Base-by-base conservation (phyloP, 1,284 basidiomycete species). In the Thecaphora frezii region DNA sequence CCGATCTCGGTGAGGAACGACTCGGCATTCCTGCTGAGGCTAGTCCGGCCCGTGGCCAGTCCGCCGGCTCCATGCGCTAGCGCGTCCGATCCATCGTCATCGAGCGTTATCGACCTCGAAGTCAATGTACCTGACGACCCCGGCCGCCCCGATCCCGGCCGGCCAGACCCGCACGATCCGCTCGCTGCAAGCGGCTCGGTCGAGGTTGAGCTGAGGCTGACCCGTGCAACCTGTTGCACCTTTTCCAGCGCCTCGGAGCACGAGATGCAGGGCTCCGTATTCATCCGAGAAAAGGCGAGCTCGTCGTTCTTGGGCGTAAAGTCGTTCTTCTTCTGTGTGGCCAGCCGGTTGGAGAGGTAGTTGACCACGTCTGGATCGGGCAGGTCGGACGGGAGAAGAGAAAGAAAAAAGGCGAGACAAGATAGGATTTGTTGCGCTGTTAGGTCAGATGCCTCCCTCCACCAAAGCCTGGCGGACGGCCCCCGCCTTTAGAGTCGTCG, bases 301-400 rank as follows among this genome's bases (percentile, higher is more conserved):
- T 98, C 94, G 56, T 78, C 76, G 56, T 77, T 93, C 50, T 89
- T 87, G 9, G 96, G 96, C 78, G 93, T 93, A 82, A 96, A 99
- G 77, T 99, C 96, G 46, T 87, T 90, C 75, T 89, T 89, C 83
- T 97, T 97, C 79, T 99, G 96, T 79, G 93, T 96, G 18, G 86
- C 85, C 36, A 99, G 85, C 57, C 90, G 87, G 1, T 82, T 69
- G 8, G 86, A 83, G 14, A 85, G 74, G 65, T 74, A 81, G 1
- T 69, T 58, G 4, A 81, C 65, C 37, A 81, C 66, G 39, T 76
- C 74, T 79, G 54, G 1, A 36, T 21, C 12, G 33, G 2, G n/a
- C 25, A 38, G 19, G 26, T 26, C 28, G 41, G 22, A 33, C 37
- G 22, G 19, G 26, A 21, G 36, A 23, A 23, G 16, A 18, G n/a